A percentile compares a stretch with the other conserved stretches of the same genome.
Conservation (phyloP, 2,329 filamentous ascomycete genomes). For the Diaporthe sp. region DNA sequence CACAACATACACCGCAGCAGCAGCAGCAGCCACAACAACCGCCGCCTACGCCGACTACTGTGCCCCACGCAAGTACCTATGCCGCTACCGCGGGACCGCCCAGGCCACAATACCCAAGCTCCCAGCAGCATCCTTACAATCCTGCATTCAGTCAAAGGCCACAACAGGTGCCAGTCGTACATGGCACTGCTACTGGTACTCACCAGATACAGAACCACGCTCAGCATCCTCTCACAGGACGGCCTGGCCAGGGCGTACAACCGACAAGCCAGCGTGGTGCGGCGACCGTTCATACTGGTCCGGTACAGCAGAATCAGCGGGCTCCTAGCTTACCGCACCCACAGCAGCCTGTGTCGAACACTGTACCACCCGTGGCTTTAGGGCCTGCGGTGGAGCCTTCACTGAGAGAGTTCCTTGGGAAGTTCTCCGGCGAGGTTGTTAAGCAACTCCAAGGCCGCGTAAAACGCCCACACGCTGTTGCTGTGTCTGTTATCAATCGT, state of each 20-base stretch:
- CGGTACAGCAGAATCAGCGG: constrained; percentile 26
- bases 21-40: neutral
- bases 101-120: constrained; percentile 35
- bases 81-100: constrained; percentile 2
- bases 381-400: constrained; percentile 59
- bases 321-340: constrained; percentile 10
- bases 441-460: constrained; percentile 60
- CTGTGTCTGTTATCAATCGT: constrained; percentile 67
- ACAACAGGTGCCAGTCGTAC: constrained; percentile 33
- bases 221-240: constrained; percentile 23
- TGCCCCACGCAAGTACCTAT: constrained; percentile 29
- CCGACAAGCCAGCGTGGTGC: constrained; percentile 12
- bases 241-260: constrained; percentile 9
- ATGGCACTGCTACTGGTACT: constrained; percentile 5
- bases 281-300: constrained; percentile 2
- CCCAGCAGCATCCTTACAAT: constrained; percentile 48
- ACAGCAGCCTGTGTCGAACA: constrained; percentile 22
- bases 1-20: constrained; percentile 24
- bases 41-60: neutral
- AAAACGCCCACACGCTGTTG: constrained; percentile 60
- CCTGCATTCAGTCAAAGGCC: constrained; percentile 49
- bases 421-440: constrained; percentile 62
- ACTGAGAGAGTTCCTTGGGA: constrained; percentile 57
- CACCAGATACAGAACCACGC: constrained; percentile 17
- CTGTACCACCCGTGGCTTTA: constrained; percentile 36